phyloP scores from a whole-genome alignment of 148 eudicot genomes.

The Fallopia convolvulus region DNA sequence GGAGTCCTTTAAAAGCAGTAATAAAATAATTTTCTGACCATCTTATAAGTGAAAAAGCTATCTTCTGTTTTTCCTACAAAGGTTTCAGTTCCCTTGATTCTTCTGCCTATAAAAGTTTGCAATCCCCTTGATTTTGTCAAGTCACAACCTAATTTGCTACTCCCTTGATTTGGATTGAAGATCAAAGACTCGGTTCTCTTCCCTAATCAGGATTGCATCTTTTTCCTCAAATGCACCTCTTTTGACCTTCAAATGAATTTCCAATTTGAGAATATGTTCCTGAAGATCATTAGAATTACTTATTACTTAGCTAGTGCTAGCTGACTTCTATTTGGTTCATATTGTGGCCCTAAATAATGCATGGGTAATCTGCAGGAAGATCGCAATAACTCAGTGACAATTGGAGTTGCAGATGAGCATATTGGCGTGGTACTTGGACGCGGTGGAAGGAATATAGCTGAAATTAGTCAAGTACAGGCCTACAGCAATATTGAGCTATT shows the following conservation, averaged over 20 bases:
- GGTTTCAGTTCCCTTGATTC: not conserved
- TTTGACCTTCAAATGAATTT: not conserved
- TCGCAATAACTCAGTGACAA: constrained; percentile 60
- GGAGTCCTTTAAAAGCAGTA: not conserved
- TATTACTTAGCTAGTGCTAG: not conserved
- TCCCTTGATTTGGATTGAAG: not conserved
- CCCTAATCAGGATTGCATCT: not conserved
- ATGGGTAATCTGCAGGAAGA: constrained; percentile 46
- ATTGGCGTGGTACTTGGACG: constrained; percentile 92
- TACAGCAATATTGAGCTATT: not conserved
- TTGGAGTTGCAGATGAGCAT: constrained; percentile 97
- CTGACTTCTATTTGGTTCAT: not conserved
- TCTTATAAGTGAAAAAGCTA: not conserved
- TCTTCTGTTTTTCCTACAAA: not conserved
- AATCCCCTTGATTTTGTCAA: not conserved
- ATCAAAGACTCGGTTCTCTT: too few relatives aligned
- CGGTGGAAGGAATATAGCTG: constrained; percentile 76
- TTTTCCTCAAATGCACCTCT: not conserved
- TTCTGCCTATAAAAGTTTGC: not conserved
- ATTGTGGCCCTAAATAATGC: not conserved
- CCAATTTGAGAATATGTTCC: not conserved
- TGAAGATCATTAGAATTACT: not conserved
- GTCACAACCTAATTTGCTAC: not conserved
- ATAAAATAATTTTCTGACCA: not conserved
- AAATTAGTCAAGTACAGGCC: constrained; percentile 67